These are phyloP conservation scores for Tuber melanosporum DNA, from an alignment of 495 filamentous ascomycete genomes.

Conservation along the genomic window DNA sequence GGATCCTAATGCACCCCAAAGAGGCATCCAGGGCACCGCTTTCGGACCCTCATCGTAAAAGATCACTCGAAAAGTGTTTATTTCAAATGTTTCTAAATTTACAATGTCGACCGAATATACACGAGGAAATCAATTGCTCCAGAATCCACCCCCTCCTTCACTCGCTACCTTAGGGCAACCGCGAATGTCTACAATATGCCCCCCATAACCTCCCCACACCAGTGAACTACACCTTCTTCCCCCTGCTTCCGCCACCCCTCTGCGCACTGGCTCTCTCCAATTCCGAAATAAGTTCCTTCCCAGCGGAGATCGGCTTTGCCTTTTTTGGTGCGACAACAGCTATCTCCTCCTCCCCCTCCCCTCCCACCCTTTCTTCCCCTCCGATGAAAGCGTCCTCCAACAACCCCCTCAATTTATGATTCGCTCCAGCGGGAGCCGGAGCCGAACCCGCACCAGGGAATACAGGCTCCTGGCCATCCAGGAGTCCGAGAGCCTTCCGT, in stretches of 20 bases:
- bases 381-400: neutral
- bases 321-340: neutral
- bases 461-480: neutral
- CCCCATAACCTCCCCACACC: neutral
- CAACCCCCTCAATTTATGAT: neutral
- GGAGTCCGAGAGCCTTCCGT: slow-evolving; percentile 25
- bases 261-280: neutral
- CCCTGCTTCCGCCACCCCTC: neutral
- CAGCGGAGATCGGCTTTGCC: neutral
- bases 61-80: neutral
- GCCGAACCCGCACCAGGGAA: neutral
- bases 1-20: no score
- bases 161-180: neutral
- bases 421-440: neutral
- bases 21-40: no score
- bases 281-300: neutral
- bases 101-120: neutral
- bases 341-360: neutral
- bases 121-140: neutral
- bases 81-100: neutral
- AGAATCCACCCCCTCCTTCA: neutral
- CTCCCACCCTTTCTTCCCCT: neutral
- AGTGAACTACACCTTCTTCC: neutral
- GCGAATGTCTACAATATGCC: neutral
- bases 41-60: no score